phyloP scores from a whole-genome alignment of 75 land plant genomes.

The Pinus taeda region DNA sequence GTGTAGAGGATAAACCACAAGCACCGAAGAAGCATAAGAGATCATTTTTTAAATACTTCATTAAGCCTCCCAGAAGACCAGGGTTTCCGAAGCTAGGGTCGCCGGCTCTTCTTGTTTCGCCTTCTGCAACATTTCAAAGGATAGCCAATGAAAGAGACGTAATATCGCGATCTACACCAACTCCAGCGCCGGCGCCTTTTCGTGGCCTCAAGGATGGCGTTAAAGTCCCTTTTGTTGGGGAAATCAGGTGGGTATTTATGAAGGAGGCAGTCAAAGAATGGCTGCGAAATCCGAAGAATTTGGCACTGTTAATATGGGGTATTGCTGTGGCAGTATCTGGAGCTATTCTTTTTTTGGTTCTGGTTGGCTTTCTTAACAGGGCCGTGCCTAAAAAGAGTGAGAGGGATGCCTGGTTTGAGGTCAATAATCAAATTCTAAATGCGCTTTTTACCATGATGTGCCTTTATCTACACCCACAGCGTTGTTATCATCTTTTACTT shows the following conservation, averaged over 20 bases:
- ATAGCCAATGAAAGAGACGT: slow-evolving; percentile 54
- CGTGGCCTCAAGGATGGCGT: slow-evolving; percentile 35
- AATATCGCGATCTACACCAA: slow-evolving; percentile 43
- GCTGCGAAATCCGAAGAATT: slow-evolving; percentile 69
- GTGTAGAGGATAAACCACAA: no score
- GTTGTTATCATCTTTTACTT: slow-evolving; percentile 63
- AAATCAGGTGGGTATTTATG: slow-evolving; percentile 55
- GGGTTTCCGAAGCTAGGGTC: slow-evolving; percentile 14
- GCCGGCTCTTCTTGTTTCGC: slow-evolving; percentile 19
- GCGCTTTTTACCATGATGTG: slow-evolving; percentile 84
- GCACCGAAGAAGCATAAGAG: neutral
- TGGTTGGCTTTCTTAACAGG: slow-evolving; percentile 75
- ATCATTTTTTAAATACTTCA: neutral
- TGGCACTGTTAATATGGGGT: slow-evolving; percentile 70
- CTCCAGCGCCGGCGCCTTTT: slow-evolving; percentile 19
- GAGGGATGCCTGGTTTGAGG: slow-evolving; percentile 72
- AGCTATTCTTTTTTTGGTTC: slow-evolving; percentile 67
- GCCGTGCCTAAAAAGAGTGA: slow-evolving; percentile 50
- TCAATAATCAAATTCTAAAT: slow-evolving; percentile 82
- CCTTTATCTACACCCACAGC: slow-evolving; percentile 72
- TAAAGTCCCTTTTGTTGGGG: slow-evolving; percentile 42
- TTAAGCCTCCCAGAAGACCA: neutral
- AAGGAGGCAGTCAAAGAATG: slow-evolving; percentile 38
- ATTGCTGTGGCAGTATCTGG: slow-evolving; percentile 57
- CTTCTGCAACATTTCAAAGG: slow-evolving; percentile 44